A percentile compares a stretch with the other conserved stretches of the same genome.
Evolutionary conservation across 805 yeast species (phyloP).

Genomic region (Zygoascus biomembranicola): DNA sequence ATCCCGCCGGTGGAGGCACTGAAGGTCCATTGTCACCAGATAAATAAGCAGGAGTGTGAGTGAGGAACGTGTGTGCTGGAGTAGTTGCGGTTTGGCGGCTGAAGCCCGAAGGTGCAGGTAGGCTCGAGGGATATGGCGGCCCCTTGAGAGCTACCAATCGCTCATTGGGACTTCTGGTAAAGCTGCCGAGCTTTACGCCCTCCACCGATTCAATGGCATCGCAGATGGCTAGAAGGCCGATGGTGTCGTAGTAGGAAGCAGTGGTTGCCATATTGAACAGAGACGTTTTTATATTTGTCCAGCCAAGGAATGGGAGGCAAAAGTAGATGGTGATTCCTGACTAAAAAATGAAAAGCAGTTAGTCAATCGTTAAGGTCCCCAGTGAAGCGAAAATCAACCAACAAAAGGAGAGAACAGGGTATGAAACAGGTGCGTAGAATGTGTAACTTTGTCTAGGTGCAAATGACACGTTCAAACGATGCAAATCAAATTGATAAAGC

Average conservation of each 20-base stretch:
- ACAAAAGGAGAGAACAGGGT: too few species aligned
- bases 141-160: background rate
- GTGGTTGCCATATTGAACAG: background rate
- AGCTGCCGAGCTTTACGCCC: background rate
- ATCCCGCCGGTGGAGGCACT: background rate
- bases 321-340: too few species aligned
- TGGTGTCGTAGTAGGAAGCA: slow-evolving; percentile 29
- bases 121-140: background rate
- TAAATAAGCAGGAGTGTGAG: slow-evolving; percentile 1
- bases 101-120: background rate
- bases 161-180: background rate
- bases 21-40: slow-evolving; percentile 2
- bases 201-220: slow-evolving; percentile 22
- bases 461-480: too few species aligned
- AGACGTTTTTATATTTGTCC: too few species aligned
- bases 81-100: background rate
- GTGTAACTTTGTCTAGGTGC: too few species aligned
- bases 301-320: too few species aligned
- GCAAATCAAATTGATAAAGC: too few species aligned
- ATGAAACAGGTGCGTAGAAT: too few species aligned
- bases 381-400: too few species aligned
- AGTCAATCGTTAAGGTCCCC: too few species aligned
- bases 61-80: background rate
- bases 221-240: slow-evolving; percentile 33
- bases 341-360: too few species aligned